These are phyloP conservation scores for Sideroxylon spinosum DNA, from an alignment of 179 eudicot species.

Conservation along the genomic window DNA sequence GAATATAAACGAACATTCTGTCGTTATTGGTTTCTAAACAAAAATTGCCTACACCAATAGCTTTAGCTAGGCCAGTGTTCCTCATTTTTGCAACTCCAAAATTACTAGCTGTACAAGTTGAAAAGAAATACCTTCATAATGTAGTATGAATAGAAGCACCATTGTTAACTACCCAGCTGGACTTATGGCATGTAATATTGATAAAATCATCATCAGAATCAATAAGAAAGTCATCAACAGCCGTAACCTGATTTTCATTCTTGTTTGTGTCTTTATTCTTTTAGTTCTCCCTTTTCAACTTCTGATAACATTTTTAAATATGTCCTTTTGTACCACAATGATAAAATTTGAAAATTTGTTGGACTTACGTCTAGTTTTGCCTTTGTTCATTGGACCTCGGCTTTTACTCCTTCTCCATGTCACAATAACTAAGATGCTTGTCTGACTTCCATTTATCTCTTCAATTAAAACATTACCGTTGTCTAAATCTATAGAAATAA, in stretches of 20 bases:
- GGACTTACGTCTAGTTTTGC: background rate
- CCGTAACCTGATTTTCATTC: too few relatives aligned
- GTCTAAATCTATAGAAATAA: too few relatives aligned
- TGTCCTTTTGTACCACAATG: background rate
- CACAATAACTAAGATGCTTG: background rate
- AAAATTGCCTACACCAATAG: background rate
- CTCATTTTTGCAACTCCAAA: background rate
- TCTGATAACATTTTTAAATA: background rate
- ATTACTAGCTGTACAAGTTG: background rate
- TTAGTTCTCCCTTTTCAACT: too few relatives aligned
- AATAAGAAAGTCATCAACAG: background rate
- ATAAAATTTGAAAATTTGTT: background rate
- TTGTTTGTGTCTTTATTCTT: too few relatives aligned
- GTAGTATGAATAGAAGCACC: too few relatives aligned
- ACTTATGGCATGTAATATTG: background rate
- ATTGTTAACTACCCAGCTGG: background rate
- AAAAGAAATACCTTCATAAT: too few relatives aligned
- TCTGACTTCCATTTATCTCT: background rate
- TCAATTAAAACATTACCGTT: too few relatives aligned
- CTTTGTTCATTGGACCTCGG: background rate
- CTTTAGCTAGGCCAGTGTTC: background rate
- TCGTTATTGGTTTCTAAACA: background rate
- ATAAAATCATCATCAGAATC: background rate
- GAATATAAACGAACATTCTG: background rate
- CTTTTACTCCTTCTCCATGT: background rate